Evolutionary conservation across 148 eudicot genomes (phyloP).

Genomic region (Rhododendron ovatum): DNA sequence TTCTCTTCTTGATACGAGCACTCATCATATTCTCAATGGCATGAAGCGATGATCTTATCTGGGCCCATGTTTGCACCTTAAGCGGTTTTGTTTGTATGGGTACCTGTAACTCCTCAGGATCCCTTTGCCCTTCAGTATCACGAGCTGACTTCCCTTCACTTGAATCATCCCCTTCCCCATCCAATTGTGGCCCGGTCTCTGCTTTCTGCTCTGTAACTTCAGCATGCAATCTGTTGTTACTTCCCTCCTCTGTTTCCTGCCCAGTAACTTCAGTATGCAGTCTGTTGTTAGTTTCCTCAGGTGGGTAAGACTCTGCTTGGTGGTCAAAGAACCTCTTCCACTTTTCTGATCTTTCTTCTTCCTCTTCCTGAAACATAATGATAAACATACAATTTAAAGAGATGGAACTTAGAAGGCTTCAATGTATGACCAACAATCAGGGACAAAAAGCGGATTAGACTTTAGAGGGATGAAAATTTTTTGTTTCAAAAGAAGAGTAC

Average conservation of each 20-base stretch:
- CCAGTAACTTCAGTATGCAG: slow-evolving; percentile 19
- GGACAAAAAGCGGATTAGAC: background rate
- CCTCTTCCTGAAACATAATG: slow-evolving; percentile 60
- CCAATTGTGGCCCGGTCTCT: slow-evolving; percentile 17
- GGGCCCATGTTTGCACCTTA: slow-evolving; percentile 54
- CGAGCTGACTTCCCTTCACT: slow-evolving; percentile 28
- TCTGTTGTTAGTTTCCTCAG: slow-evolving; percentile 21
- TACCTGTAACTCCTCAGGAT: slow-evolving; percentile 23
- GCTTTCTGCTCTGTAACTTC: slow-evolving; percentile 14
- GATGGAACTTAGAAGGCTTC: background rate
- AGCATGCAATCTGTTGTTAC: slow-evolving; percentile 19
- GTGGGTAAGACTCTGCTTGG: slow-evolving; percentile 32
- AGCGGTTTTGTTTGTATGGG: slow-evolving; percentile 26
- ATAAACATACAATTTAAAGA: background rate
- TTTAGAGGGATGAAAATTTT: background rate
- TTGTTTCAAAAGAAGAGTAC: background rate
- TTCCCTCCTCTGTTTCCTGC: slow-evolving; percentile 3
- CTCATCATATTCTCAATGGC: slow-evolving; percentile 58
- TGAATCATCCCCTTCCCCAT: slow-evolving; percentile 38
- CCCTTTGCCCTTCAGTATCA: slow-evolving; percentile 27
- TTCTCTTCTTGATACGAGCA: slow-evolving; percentile 41
- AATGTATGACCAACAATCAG: background rate
- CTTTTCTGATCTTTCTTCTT: slow-evolving; percentile 71
- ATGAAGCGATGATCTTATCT: slow-evolving; percentile 49
- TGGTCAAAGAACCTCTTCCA: slow-evolving; percentile 79